These are phyloP conservation scores for Trametes gibbosa DNA, from an alignment of 768 basidiomycete genomes.

Conservation along the genomic window DNA sequence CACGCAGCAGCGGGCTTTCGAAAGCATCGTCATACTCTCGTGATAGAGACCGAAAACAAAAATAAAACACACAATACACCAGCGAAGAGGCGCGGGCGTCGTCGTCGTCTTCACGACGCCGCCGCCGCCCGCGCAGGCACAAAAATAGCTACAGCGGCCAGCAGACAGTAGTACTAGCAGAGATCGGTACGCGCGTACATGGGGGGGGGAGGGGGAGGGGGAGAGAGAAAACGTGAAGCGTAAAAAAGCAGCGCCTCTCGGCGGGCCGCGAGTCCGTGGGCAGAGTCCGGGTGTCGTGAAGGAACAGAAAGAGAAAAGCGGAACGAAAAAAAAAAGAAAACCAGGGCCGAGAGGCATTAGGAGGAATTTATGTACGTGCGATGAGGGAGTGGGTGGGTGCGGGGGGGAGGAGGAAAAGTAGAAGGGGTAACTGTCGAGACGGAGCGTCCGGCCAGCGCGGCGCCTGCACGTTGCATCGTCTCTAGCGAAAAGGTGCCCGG, in stretches of 20 bases:
- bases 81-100: too few relatives aligned
- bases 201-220: too few relatives aligned
- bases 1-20: not conserved
- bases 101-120: too few relatives aligned
- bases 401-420: not conserved
- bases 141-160: conserved; percentile 8
- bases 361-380: not conserved
- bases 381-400: not conserved
- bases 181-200: too few relatives aligned
- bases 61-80: too few relatives aligned
- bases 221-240: too few relatives aligned
- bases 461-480: not conserved
- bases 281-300: conserved; percentile 6
- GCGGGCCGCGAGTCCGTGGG: conserved; percentile 12
- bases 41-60: too few relatives aligned
- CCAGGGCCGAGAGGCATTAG: not conserved
- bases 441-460: conserved; percentile 2
- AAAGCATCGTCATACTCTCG: too few relatives aligned
- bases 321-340: not conserved
- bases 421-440: too few relatives aligned
- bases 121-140: not conserved
- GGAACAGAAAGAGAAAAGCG: not conserved
- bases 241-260: not conserved
- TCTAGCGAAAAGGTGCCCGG: too few relatives aligned
- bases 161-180: not conserved